Evolutionary conservation across 2,329 filamentous ascomycete genomes (phyloP), one percentile per base, ranked within the genome.

Genomic region (Xylariaceae sp.): DNA sequence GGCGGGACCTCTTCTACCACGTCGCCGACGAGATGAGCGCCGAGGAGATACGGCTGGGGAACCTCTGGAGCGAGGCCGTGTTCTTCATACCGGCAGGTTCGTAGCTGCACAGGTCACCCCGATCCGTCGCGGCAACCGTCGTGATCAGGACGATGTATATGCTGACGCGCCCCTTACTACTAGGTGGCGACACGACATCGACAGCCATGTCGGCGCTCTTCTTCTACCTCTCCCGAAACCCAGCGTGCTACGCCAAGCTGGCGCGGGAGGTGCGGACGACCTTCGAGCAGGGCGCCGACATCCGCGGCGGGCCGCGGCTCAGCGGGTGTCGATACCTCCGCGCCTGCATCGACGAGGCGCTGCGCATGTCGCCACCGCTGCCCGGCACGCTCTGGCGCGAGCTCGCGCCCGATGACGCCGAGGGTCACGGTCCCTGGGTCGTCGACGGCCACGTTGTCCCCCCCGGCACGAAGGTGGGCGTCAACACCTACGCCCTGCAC

Each of bases 311-410:
- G 3, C 39, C 38, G 2, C 18, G 36, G 12, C 40, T 50, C 2
- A 33, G 37, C 2, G 29, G 33, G 16, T 50, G 45, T 16, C 35
- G 32, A 14, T 50, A 50, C 24, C 39, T 49, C n/a, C 43, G 46
- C 3, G 46, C 42, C n/a, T 39, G 39, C 19, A 44, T 46, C n/a
- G 44, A 46, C 24, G 44, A 46, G 21, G 30, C 42, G 4, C 34
- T 46, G 5, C 36, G 44, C 4, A 39, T 45, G 15, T 37, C 42
- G 3, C 23, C 44, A 2, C 44, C 44, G 5, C 34, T 39, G 3
- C 35, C 31, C 15, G 39, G 40, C 12, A 39, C 39, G 5, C 32
- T 45, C 7, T 46, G 44, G 44, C 39, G 44, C 8, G 39, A 45
- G 24, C 36, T 39, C 5, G 14, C 31, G 14, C 22, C 32, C 13